Evolutionary conservation across 2,329 filamentous ascomycete genomes (phyloP).

Genomic region (Xylaria arbuscula): DNA sequence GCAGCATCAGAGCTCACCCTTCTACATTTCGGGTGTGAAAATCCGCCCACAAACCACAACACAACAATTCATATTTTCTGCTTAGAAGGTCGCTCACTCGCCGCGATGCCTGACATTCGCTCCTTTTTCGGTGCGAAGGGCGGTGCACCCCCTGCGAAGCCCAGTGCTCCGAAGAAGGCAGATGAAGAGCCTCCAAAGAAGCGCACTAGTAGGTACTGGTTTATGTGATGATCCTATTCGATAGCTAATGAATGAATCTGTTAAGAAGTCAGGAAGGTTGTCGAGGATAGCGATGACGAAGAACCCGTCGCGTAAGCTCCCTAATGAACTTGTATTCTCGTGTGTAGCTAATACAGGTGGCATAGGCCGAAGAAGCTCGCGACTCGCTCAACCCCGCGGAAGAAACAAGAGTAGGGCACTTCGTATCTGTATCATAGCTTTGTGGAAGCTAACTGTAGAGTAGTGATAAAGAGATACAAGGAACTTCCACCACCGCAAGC

Average conservation of each 20-base stretch:
- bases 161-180: constrained; percentile 58
- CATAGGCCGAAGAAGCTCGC: constrained; percentile 66
- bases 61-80: constrained; percentile 4
- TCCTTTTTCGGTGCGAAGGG: constrained; percentile 88
- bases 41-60: constrained; percentile 9
- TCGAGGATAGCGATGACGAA: constrained; percentile 86
- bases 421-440: constrained; percentile 13
- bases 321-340: background rate
- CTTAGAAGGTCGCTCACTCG: background rate
- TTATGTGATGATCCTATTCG: background rate
- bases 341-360: constrained; percentile 36
- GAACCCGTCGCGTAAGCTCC: constrained; percentile 66
- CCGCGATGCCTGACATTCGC: constrained; percentile 86
- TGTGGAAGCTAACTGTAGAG: constrained; percentile 24
- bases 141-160: constrained; percentile 64
- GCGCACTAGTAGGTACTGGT: constrained; percentile 56
- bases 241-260: constrained; percentile 8
- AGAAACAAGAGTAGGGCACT: constrained; percentile 64
- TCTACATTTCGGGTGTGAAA: constrained; percentile 13
- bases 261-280: constrained; percentile 71
- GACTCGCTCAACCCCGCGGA: constrained; percentile 60
- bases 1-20: constrained; percentile 22
- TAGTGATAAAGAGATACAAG: constrained; percentile 58
- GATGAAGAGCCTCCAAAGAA: constrained; percentile 59
- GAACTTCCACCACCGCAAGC: constrained; percentile 65